These are phyloP conservation scores for Chlamydomonas eustigma DNA, from an alignment of 139 green algal species.

Conservation along the genomic window DNA sequence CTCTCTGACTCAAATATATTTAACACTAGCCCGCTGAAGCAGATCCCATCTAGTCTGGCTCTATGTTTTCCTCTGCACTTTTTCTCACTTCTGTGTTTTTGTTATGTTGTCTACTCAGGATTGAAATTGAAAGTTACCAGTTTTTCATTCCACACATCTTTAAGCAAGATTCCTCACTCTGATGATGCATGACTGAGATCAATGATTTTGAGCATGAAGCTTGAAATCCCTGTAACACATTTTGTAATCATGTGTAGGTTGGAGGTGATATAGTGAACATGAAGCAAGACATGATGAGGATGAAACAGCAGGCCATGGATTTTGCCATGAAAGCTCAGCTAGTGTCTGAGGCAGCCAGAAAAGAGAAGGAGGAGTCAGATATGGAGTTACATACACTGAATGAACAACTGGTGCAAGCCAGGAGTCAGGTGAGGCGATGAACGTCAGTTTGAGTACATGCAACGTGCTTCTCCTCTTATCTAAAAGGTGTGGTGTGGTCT, in stretches of 20 bases:
- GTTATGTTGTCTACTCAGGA: too few species aligned
- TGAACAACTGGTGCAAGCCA: background rate
- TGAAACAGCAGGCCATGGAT: slow-evolving; percentile 37
- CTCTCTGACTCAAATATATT: background rate
- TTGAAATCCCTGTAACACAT: background rate
- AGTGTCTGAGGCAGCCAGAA: slow-evolving; percentile 26
- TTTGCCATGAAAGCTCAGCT: slow-evolving; percentile 31
- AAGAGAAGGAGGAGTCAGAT: slow-evolving; percentile 8
- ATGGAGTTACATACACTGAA: background rate
- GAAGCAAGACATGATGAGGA: slow-evolving; percentile 39
- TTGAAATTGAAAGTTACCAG: too few species aligned
- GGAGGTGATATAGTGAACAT: slow-evolving; percentile 26
- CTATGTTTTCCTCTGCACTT: too few species aligned
- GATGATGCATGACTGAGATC: background rate
- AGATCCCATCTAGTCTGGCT: background rate
- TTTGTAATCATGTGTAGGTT: slow-evolving; percentile 17
- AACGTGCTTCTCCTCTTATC: too few species aligned
- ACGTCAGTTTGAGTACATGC: too few species aligned
- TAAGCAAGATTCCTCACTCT: too few species aligned
- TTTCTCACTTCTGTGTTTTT: too few species aligned
- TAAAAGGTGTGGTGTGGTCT: background rate
- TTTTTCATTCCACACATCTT: too few species aligned
- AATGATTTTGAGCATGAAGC: background rate
- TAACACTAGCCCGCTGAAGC: background rate
- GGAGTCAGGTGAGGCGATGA: background rate